These are phyloP conservation scores for Gossypium australe DNA, from an alignment of 345 rosid genomes.

Conservation along the genomic window DNA sequence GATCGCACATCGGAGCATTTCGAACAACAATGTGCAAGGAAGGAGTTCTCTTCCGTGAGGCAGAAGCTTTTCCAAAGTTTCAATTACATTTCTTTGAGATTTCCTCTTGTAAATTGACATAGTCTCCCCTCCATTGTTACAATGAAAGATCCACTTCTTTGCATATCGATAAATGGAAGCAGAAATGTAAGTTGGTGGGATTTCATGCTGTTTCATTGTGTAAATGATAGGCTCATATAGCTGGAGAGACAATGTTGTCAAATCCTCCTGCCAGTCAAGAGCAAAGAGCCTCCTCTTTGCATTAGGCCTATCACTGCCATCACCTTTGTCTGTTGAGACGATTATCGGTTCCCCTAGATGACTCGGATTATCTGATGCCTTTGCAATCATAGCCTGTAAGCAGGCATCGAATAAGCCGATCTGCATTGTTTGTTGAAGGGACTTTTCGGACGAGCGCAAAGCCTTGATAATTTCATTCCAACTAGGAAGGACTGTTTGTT, in stretches of 20 bases:
- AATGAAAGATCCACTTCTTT: constrained; percentile 40
- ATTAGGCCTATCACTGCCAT: constrained; percentile 41
- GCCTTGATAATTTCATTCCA: constrained; percentile 84
- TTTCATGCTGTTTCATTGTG: constrained; percentile 31
- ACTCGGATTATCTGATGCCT: constrained; percentile 48
- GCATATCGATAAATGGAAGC: constrained; percentile 54
- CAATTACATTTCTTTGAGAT: constrained; percentile 41
- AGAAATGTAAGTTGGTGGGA: constrained; percentile 38
- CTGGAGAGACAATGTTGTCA: constrained; percentile 47
- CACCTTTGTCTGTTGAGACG: constrained; percentile 25
- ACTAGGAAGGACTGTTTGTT: constrained; percentile 46
- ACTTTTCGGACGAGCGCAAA: constrained; percentile 30
- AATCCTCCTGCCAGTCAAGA: constrained; percentile 57
- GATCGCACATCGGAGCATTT: constrained; percentile 48
- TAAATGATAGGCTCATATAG: constrained; percentile 43
- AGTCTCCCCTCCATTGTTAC: constrained; percentile 14
- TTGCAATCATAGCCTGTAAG: constrained; percentile 32
- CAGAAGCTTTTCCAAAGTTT: constrained; percentile 61
- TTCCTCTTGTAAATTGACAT: constrained; percentile 36
- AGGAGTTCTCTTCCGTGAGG: constrained; percentile 48
- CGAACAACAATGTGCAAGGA: constrained; percentile 48
- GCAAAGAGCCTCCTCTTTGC: constrained; percentile 63
- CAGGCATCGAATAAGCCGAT: constrained; percentile 45
- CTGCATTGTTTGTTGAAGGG: constrained; percentile 34
- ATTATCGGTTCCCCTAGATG: constrained; percentile 54